Evolutionary conservation across 2,329 filamentous ascomycete genomes (phyloP), one percentile per base, ranked within the genome.

Genomic region (Colletotrichum horii): DNA sequence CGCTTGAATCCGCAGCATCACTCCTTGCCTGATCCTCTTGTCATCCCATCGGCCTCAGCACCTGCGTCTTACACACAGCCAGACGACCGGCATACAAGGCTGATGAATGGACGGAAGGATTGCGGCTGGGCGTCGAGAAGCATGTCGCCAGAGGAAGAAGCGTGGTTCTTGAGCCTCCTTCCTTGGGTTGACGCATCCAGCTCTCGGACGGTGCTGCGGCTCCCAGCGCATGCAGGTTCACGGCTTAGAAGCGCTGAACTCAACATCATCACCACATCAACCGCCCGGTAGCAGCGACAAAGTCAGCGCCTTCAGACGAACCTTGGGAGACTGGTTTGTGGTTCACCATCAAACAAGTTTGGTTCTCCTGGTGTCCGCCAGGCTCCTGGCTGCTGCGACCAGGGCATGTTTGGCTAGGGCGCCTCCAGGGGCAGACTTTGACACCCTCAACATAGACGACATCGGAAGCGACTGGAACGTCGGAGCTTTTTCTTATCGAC

Each of bases 301-400:
- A 76, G 43, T 55, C 26, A 56, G 36, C 67, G 52, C 43, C 64
- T 77, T 76, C 68, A 62, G 68, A 77, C 30, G 75, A 77, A 76
- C 68, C 22, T 65, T 61, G 38, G 36, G 22, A 64, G 72, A 48
- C 56, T 43, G 34, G 34, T 38, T 55, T 67, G 32, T 16, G 43
- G 62, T 48, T 34, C 65, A 56, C 48, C 26, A 58, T 64, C 30
- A 76, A 60, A 58, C 69, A 70, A 38, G 55, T 72, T 66, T 64
- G 56, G 38, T 55, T 16, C 56, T 56, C 48, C 69, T 16, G 24
- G 16, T 61, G 43, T 66, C 65, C 32, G 26, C 34, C 38, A 16
- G 28, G 14, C 62, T 74, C 70, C 32, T 76, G 56, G 58, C 26
- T 16, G 43, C 36, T 16, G 43, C 36, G 61, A 74, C 48, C 36